Base-by-base conservation (phyloP, 768 basidiomycete genomes). In the Pleurotus citrinopileatus region DNA sequence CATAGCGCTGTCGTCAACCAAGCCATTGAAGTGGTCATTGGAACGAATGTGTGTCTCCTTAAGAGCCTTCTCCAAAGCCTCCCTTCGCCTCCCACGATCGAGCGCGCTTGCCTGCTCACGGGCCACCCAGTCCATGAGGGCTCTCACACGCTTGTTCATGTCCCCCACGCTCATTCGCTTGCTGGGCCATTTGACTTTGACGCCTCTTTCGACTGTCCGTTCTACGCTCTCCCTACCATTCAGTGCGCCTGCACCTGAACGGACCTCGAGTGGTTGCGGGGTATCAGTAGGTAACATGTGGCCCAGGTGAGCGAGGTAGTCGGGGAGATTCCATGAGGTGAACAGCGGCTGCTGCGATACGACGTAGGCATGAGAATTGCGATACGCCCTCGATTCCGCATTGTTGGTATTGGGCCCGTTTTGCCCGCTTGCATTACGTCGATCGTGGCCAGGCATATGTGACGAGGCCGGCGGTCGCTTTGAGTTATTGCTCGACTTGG, bases 81-180 rank as follows among this genome's bases (percentile, higher is more conserved):
- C 84, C 59, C 79, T 77, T 57, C 90, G 73, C 59, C 89, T 77
- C 25, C 76, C 77, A 38, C 91, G 81, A 64, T 91, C 91, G 32
- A 79, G 74, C 8, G 87, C 86, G 59, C 76, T 82, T 6, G 87
- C 89, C 68, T 93, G 90, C 64, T 93, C 89, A 54, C 92, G 76
- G 25, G 88, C 90, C n/a, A 97, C 92, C 85, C 91, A 98, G 63
- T 97, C 95, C 17, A 96, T 83, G 44, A 98, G 77, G 38, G 87
- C 83, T 29, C 91, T 79, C 20, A 96, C 91, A 22, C 96, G 85
- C 72, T 97, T 97, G 68, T 93, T 91, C 93, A 98, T 96, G 67
- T 98, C 96, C 17, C 86, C 89, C n/a, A 96, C 87, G 60, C 94
- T 97, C 82, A 87, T 94, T 48, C 96, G 81, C 71, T 95, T 94